A percentile compares a stretch with the other conserved stretches of the same genome.
These are phyloP conservation scores for Colletotrichum chrysophilum DNA, from an alignment of 2,329 filamentous ascomycete species.

Conservation along the genomic window DNA sequence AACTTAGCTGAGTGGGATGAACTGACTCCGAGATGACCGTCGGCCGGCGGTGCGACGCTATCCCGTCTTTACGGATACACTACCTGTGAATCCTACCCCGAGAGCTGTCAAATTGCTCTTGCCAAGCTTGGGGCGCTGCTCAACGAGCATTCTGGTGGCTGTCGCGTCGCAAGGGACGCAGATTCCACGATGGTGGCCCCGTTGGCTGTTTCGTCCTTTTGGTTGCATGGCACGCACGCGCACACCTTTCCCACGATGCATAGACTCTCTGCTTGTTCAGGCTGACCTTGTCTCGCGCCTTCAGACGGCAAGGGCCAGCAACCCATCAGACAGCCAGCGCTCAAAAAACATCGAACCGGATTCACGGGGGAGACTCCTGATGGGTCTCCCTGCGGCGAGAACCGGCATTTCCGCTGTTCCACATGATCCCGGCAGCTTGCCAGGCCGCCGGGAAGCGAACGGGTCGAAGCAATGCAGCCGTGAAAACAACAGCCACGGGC, in stretches of 20 bases:
- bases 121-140: not conserved
- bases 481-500: not conserved
- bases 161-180: not conserved
- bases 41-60: not conserved
- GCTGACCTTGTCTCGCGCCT: not conserved
- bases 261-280: not conserved
- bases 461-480: not conserved
- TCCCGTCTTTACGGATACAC: not conserved
- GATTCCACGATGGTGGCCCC: not conserved
- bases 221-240: not conserved
- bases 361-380: not conserved
- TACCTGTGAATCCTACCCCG: not conserved
- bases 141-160: not conserved
- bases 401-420: constrained; percentile 21
- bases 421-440: constrained; percentile 4
- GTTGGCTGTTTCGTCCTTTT: not conserved
- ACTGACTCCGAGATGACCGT: constrained; percentile 19
- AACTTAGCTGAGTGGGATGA: constrained; percentile 21
- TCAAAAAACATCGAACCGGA: not conserved
- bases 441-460: not conserved
- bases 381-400: not conserved
- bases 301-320: not conserved
- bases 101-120: not conserved
- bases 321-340: not conserved
- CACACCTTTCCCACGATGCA: not conserved